These are phyloP conservation scores for Penicillium cataractarum DNA, from an alignment of 495 filamentous ascomycete genomes.

Conservation along the genomic window DNA sequence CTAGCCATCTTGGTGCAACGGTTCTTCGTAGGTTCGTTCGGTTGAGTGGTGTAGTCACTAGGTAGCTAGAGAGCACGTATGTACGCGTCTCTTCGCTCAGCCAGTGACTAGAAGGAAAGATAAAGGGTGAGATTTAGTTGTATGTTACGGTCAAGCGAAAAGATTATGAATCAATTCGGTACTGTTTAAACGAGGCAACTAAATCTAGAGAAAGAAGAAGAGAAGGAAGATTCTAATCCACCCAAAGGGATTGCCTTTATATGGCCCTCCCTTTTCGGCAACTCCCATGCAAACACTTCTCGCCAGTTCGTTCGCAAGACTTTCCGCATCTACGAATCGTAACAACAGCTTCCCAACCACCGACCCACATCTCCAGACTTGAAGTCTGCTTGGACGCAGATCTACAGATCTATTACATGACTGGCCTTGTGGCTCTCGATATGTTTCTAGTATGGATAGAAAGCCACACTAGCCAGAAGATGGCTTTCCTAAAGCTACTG, in stretches of 20 bases:
- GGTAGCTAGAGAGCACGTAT: background rate
- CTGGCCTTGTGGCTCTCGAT: background rate
- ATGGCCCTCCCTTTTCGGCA: too few species aligned
- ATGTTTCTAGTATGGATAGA: background rate
- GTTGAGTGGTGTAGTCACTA: background rate
- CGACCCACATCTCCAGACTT: too few species aligned
- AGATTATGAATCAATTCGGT: too few species aligned
- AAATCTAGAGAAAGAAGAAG: too few species aligned
- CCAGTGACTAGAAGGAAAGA: background rate
- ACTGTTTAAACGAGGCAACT: too few species aligned
- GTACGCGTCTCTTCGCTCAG: background rate
- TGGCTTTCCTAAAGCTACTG: background rate
- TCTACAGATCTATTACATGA: slow-evolving; percentile 13
- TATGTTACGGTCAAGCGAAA: too few species aligned
- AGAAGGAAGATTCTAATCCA: too few species aligned
- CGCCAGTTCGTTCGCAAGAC: too few species aligned
- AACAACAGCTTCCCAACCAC: too few species aligned
- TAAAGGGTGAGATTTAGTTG: background rate
- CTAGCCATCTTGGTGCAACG: background rate
- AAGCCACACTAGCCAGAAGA: background rate
- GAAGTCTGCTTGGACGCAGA: background rate
- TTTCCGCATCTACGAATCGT: too few species aligned
- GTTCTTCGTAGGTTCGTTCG: background rate
- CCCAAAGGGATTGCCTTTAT: too few species aligned
- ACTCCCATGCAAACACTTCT: too few species aligned